Conservation (phyloP, 768 basidiomycete species). For the Mycena capillaripes region DNA sequence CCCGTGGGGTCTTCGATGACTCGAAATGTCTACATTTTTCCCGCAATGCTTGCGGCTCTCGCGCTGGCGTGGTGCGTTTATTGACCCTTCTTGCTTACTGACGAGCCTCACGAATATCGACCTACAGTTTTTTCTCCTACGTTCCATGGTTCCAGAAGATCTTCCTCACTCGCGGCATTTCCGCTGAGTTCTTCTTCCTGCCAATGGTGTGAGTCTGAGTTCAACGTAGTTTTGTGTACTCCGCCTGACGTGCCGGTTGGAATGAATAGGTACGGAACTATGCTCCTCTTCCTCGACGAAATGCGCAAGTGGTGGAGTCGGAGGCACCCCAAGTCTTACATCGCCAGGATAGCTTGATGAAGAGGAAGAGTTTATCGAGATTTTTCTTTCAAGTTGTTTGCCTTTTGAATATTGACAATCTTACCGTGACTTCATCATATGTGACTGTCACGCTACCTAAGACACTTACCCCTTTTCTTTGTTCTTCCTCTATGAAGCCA, state of each 20-base stretch:
- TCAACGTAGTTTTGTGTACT: background rate
- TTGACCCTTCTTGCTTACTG: constrained; percentile 36
- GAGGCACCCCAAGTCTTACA: constrained; percentile 29
- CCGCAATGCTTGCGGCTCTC: constrained; percentile 60
- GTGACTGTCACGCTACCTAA: too few species aligned
- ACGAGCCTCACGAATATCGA: background rate
- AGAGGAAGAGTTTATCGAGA: background rate
- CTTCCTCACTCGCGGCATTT: constrained; percentile 64
- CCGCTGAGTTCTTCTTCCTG: constrained; percentile 63
- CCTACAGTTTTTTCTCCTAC: constrained; percentile 54
- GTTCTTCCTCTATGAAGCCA: background rate
- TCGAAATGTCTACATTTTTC: constrained; percentile 60
- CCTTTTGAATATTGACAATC: too few species aligned
- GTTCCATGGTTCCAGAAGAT: constrained; percentile 61
- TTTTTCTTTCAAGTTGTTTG: too few species aligned
- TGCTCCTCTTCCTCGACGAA: constrained; percentile 35
- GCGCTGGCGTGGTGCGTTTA: constrained; percentile 58
- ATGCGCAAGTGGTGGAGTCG: constrained; percentile 39
- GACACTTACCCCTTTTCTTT: background rate
- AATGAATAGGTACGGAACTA: constrained; percentile 14
- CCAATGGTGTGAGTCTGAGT: constrained; percentile 58
- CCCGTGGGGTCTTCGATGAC: constrained; percentile 47
- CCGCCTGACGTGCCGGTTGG: background rate
- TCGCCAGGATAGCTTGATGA: constrained; percentile 39
- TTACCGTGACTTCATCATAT: too few species aligned